Percentiles rank a stretch among this genome's conserved stretches.
phyloP scores from a whole-genome alignment of 2,329 filamentous ascomycete genomes.

The Blastomyces parvus region DNA sequence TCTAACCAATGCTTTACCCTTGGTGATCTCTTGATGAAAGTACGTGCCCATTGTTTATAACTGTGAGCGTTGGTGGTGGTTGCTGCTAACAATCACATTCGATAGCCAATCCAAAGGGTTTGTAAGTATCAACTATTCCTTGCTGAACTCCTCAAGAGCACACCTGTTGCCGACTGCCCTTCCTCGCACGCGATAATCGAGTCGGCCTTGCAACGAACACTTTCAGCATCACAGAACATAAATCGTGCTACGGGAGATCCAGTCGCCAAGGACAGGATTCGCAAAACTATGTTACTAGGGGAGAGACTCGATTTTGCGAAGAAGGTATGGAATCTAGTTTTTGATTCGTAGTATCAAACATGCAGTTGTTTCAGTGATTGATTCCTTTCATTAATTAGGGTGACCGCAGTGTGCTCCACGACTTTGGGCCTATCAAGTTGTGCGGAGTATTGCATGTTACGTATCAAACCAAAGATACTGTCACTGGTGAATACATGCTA shows the following conservation, averaged over 20 bases:
- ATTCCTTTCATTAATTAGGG: background rate
- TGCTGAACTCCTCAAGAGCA: slow-evolving; percentile 69
- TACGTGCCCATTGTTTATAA: slow-evolving; percentile 27
- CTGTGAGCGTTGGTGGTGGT: slow-evolving; percentile 9
- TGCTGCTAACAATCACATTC: slow-evolving; percentile 5
- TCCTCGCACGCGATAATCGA: slow-evolving; percentile 72
- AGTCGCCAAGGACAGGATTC: slow-evolving; percentile 57
- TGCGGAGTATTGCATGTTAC: slow-evolving; percentile 78
- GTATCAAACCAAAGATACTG: slow-evolving; percentile 61
- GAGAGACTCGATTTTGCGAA: slow-evolving; percentile 67
- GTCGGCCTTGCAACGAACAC: slow-evolving; percentile 59
- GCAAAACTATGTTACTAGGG: slow-evolving; percentile 77
- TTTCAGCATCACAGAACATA: slow-evolving; percentile 67
- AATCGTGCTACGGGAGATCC: slow-evolving; percentile 76
- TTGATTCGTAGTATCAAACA: background rate
- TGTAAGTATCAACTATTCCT: slow-evolving; percentile 88
- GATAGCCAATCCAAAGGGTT: slow-evolving; percentile 78
- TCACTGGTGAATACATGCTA: slow-evolving; percentile 73
- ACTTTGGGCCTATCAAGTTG: slow-evolving; percentile 68
- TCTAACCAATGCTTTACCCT: slow-evolving; percentile 70
- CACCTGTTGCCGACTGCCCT: slow-evolving; percentile 75
- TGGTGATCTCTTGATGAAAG: slow-evolving; percentile 84
- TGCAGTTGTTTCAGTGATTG: background rate
- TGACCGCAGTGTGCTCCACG: slow-evolving; percentile 51
- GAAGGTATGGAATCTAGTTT: slow-evolving; percentile 45